Base-by-base conservation (phyloP, 345 rosid genomes). In the Anastatica hierochuntica region DNA sequence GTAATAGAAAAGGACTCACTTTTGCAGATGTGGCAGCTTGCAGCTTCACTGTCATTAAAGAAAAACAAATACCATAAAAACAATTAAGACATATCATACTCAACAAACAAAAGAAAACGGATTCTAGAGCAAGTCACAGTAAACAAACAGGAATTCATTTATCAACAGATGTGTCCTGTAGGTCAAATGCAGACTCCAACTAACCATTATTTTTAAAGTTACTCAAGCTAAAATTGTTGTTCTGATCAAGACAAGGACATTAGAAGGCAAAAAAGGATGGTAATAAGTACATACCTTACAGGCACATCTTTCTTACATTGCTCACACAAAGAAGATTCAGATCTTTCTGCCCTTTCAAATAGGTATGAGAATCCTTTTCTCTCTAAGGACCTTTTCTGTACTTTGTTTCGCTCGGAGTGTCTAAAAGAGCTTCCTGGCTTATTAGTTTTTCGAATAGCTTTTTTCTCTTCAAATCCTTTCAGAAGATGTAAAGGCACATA, bases 391-490 rank as follows among this genome's bases (percentile, higher is more conserved):
- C 59, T 76, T 68, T 69, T 77, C 43, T 36, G 48, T 40, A 27
- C 61, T 46, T 40, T 62, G 53, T 36, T 41, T 60, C 66, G 53
- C 60, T 69, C 79, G 45, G 66, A 56, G 58, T 57, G 62, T 54
- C 73, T 80, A 42, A 31, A 73, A 62, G 81, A 61, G 60, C 65
- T 43, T 60, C 31, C 68, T 54, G 56, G 43, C 72, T 76, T 77
- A 59, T 58, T 54, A 49, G 77, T 60, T 59, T 72, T 78, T 37
- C 88, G 85, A 23, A 82, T 75, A 61, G 79, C 75, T 67, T 75
- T 83, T 77, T 74, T 92, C 87, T 92, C 95, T 77, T 92, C 98
- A 71, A 82, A 92, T 70, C 73, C 74, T 79, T 78, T 92, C 78
- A 92, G 37, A 53, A 92, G 83, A 85, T 92, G 84, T 82, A 92